A percentile compares a stretch with the other conserved stretches of the same genome.
These are phyloP conservation scores for Botrytis fragariae DNA, from an alignment of 2,329 filamentous ascomycete genomes.

Conservation along the genomic window DNA sequence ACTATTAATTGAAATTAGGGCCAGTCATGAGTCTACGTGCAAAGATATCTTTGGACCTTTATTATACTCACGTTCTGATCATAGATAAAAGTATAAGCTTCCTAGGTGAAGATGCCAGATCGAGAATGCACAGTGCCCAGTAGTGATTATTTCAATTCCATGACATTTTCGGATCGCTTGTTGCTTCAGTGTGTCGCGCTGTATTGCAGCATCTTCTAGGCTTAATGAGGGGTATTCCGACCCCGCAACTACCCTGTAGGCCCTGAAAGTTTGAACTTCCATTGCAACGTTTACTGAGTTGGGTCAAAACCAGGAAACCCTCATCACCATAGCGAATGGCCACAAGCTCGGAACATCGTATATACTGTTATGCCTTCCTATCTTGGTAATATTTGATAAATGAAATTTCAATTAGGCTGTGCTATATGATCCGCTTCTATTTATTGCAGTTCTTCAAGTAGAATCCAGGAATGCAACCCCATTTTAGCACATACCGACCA, in stretches of 20 bases:
- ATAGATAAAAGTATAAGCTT: not conserved
- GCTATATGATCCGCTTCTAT: not conserved
- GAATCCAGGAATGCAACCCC: fast-evolving
- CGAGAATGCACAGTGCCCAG: not conserved
- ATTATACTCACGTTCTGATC: too few relatives aligned
- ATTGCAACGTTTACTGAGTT: not conserved
- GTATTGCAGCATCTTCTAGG: not conserved
- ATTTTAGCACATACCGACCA: not conserved
- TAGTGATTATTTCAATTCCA: not conserved
- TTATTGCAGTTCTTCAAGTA: fast-evolving
- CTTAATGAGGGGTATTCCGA: not conserved
- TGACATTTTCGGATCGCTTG: not conserved
- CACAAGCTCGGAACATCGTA: too few relatives aligned
- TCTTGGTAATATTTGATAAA: not conserved
- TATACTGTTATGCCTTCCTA: not conserved
- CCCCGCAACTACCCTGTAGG: not conserved
- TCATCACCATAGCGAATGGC: fast-evolving
- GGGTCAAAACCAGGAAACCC: not conserved
- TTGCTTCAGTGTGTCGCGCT: not conserved
- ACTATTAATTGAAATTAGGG: too few relatives aligned
- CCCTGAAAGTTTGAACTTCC: not conserved
- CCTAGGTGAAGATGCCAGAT: not conserved
- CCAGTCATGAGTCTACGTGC: too few relatives aligned
- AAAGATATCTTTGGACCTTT: too few relatives aligned
- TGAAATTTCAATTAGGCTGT: fast-evolving